Conservation (phyloP, 805 yeast species). For the Candida palmyrensis region DNA sequence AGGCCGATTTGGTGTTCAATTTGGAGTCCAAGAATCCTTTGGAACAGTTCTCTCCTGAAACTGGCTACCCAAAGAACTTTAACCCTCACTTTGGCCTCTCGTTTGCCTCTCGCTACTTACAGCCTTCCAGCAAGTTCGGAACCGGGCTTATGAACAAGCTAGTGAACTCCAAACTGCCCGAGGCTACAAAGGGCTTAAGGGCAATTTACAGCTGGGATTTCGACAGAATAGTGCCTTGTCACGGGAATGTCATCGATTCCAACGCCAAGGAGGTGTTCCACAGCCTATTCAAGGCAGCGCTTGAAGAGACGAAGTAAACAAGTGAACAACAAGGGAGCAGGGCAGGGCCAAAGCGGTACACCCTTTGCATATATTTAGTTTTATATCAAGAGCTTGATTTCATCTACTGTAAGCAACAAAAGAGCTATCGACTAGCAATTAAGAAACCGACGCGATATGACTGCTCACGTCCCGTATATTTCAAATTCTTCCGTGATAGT, state of each 20-base stretch:
- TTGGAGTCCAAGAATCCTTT: conserved; percentile 33
- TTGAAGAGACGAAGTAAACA: not conserved
- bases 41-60: conserved; percentile 39
- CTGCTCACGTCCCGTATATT: not conserved
- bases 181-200: conserved; percentile 18
- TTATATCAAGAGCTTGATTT: conserved; percentile 1
- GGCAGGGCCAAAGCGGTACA: no score
- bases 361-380: not conserved
- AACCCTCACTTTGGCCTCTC: conserved; percentile 44
- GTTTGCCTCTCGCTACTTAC: conserved; percentile 33
- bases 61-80: conserved; percentile 40
- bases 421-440: not conserved
- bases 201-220: conserved; percentile 39
- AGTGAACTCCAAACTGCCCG: conserved; percentile 8
- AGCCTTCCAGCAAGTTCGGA: conserved; percentile 38
- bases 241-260: conserved; percentile 51
- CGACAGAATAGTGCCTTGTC: conserved; percentile 50
- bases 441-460: not conserved
- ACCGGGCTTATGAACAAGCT: conserved; percentile 19
- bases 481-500: conserved; percentile 13
- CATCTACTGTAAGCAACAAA: conserved; percentile 1
- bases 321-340: conserved; percentile 4
- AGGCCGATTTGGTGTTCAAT: conserved; percentile 60
- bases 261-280: conserved; percentile 26
- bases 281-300: not conserved